Evolutionary conservation across 2,329 filamentous ascomycete species (phyloP).

Genomic region (Trichophyton equinum): DNA sequence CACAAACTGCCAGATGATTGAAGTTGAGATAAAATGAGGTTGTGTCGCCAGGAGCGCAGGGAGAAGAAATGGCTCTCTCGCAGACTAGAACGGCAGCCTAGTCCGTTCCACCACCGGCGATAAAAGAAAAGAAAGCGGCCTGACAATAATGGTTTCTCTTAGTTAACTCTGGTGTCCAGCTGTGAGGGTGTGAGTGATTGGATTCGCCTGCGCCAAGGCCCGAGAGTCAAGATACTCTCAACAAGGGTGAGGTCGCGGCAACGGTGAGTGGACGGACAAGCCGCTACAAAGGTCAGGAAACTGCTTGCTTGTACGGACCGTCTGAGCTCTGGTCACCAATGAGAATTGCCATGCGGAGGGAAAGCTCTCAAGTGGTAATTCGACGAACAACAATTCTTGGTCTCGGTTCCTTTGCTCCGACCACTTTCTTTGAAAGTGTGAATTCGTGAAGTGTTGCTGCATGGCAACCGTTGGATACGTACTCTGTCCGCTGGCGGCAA

Average conservation of each 20-base stretch:
- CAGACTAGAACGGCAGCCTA: background rate
- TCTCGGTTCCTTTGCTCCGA: background rate
- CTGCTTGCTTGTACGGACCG: background rate
- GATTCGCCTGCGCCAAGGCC: constrained; percentile 1
- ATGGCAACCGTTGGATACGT: background rate
- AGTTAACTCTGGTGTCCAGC: background rate
- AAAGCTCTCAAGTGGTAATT: background rate
- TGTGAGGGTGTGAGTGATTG: background rate
- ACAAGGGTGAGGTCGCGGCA: background rate
- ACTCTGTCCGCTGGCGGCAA: background rate
- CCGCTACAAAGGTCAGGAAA: constrained; percentile 1
- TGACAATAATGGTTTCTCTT: background rate
- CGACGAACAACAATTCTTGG: background rate
- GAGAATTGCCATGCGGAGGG: background rate
- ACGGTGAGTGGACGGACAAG: background rate
- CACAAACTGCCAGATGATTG: background rate
- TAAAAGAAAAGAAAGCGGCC: constrained; percentile 2
- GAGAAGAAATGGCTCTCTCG: background rate
- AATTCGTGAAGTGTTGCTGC: background rate
- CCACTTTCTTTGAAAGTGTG: background rate
- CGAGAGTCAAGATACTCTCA: background rate
- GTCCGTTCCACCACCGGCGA: background rate
- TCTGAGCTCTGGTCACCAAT: background rate
- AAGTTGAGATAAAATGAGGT: background rate
- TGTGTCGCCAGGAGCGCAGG: background rate